Conservation (phyloP, 2,329 filamentous ascomycete species). For the Exophiala viscosa region DNA sequence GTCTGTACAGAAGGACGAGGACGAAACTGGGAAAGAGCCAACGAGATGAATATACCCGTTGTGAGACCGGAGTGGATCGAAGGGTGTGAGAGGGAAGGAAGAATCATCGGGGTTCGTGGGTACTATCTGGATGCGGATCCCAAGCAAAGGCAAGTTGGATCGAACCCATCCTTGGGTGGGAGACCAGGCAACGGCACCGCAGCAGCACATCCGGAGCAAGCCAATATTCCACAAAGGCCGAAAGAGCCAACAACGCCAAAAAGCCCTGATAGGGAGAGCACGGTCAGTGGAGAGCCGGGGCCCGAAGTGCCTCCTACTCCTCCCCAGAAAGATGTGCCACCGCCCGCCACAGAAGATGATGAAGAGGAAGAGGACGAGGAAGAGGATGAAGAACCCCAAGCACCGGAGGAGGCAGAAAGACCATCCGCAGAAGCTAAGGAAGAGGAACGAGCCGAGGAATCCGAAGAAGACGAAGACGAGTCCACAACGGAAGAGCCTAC, state of each 20-base stretch:
- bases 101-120: constrained; percentile 88
- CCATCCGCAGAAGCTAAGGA: constrained; percentile 9
- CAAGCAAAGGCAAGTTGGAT: constrained; percentile 52
- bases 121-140: constrained; percentile 91
- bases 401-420: constrained; percentile 15
- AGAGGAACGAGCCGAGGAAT: constrained; percentile 7
- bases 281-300: constrained; percentile 26
- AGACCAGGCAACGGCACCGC: constrained; percentile 24
- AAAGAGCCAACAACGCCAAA: constrained; percentile 25
- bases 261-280: constrained; percentile 25
- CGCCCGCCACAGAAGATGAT: constrained; percentile 26
- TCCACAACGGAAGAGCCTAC: constrained; percentile 10
- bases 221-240: constrained; percentile 21
- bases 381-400: constrained; percentile 19
- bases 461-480: constrained; percentile 21
- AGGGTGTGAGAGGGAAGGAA: constrained; percentile 88
- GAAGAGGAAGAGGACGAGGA: constrained; percentile 29
- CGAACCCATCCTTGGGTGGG: constrained; percentile 22
- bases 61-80: constrained; percentile 96
- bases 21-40: constrained; percentile 88
- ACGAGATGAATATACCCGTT: constrained; percentile 96
- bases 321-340: constrained; percentile 21
- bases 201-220: constrained; percentile 27
- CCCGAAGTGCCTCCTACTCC: constrained; percentile 27
- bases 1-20: constrained; percentile 92